Base-by-base conservation (phyloP, 768 basidiomycete species). In the Multifurca ochricompacta region DNA sequence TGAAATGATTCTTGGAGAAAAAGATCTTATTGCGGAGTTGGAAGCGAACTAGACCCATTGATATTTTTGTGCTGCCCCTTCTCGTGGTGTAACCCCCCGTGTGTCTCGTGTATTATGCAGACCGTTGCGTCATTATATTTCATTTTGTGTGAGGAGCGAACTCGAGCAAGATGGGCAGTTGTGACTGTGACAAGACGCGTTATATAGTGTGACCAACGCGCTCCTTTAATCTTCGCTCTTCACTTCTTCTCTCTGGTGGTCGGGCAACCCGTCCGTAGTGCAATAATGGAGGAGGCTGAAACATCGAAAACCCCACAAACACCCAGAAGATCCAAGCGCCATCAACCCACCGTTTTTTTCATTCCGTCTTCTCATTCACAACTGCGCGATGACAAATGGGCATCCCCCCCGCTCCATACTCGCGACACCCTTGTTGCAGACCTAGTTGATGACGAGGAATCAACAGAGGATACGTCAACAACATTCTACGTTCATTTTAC, bases 401-500 rank as follows among this genome's bases (percentile, higher is more conserved):
- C 40, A n/a, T 40, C 49, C 45, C 31, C 43, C 31, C 40, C 59
- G n/a, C 28, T 62, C 19, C 49, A 53, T 28, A 45, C 48, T 13
- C 56, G 64, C 19, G 21, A 35, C 36, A 53, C 58, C 25, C 18
- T 21, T 45, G 19, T 34, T 8, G 30, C 55, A 19, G 63, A 65
- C 54, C 46, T 62, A 16, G 37, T 57, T 4, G 61, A 60, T 35
- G 57, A 52, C 10, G 64, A 64, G 21, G 34, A 52, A 9, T 46
- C 48, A 13, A 25, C 7, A 3, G 42, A 39, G 2, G 23, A 51
- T 23, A 35, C 44, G 4, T 30, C 53, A 10, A 61, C 59, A 8
- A 44, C 32, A 5, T 61, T 61, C 44, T 58, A 58, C 8, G n/a
- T 48, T 3, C 6, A 31, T n/a, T 58, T 55, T 40, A 19, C 32